Evolutionary conservation across 768 basidiomycete species (phyloP), one percentile per base, ranked within the genome.

Genomic region (Lentinula sp.): DNA sequence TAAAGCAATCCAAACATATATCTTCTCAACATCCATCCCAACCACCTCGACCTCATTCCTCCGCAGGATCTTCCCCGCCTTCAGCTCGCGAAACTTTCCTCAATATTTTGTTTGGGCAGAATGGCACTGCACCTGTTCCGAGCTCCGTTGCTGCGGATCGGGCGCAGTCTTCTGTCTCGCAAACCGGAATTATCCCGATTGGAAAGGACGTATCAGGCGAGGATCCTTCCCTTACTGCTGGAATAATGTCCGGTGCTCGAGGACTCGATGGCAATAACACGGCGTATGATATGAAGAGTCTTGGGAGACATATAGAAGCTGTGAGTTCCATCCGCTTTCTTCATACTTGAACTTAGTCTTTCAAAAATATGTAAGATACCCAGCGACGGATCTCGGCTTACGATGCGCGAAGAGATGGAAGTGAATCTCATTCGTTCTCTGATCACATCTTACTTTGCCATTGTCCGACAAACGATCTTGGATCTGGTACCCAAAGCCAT

Each of bases 241-340:
- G 90, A 4, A 70, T 91, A 32, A 80, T 90, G 83, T 83, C 84
- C 18, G 82, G 84, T 13, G 88, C 85, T 74, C 76, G 83, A 55
- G 77, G 79, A 10, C 70, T 91, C 53, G 91, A 95, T 66, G 89
- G 79, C 52, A 90, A 79, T 71, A 90, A 81, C 66, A 90, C 95
- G 59, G 95, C 91, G 51, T 98, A 87, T 72, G 97, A 98, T 72
- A 99, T 99, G 97, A 98, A 94, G 81, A 97, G 94, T 69, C 79
- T 98, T 57, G 94, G 95, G 46, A 95, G 90, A 75, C 97, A 99
- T 69, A 91, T 99, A 62, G 97, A 99, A 74, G 92, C 95, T 64
- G 95, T 98, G 69, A 81, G 92, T 85, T 37, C 51, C 54, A 41
- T 36, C 56, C 41, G 49, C 36, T 59, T 33, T 28, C 55, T 53